Conservation (phyloP, 2,329 filamentous ascomycete species). For the Tolypocladium endophyticum region DNA sequence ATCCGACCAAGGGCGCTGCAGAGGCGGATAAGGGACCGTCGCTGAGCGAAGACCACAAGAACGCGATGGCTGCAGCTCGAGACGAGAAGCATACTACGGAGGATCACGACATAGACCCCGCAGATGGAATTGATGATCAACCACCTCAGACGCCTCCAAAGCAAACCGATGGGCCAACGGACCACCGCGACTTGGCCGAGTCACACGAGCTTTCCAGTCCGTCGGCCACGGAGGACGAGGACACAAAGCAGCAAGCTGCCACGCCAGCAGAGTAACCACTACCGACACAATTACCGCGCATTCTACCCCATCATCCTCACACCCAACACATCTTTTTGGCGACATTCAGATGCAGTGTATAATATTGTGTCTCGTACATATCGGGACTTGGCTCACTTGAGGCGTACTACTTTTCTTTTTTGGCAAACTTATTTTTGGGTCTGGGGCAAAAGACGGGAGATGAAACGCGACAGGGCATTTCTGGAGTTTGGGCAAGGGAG, state of each 20-base stretch:
- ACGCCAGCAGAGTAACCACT: neutral
- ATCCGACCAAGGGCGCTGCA: constrained; percentile 11
- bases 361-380: neutral
- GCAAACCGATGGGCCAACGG: neutral
- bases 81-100: neutral
- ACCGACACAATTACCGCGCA: neutral
- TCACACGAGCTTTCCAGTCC: neutral
- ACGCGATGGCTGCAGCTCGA: neutral
- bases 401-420: neutral
- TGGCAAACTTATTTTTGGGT: neutral
- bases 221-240: neutral
- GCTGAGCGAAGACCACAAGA: neutral
- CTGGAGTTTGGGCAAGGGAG: neutral
- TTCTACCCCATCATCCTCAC: neutral
- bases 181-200: neutral
- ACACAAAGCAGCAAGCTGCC: neutral
- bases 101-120: neutral
- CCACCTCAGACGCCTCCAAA: neutral
- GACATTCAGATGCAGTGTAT: neutral
- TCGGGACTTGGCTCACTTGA: neutral
- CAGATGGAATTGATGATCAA: neutral
- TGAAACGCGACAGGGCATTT: neutral
- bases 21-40: neutral
- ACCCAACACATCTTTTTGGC: neutral
- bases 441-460: neutral